Evolutionary conservation across 2,329 filamentous ascomycete genomes (phyloP).

Genomic region (Seiridium unicorne): DNA sequence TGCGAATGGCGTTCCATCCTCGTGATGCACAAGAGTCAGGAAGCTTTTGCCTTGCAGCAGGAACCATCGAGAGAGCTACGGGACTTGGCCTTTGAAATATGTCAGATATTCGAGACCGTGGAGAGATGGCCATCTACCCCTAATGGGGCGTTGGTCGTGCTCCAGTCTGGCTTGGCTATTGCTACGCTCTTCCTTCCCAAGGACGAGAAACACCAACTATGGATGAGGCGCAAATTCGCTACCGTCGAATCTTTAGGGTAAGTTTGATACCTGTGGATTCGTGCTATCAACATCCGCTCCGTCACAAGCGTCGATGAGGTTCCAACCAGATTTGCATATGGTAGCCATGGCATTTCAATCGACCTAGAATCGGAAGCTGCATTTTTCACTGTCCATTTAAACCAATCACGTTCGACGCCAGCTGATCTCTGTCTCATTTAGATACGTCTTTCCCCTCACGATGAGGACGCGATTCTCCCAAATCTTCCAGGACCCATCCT

Average conservation of each 20-base stretch:
- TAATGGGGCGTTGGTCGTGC: conserved; percentile 67
- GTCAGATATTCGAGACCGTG: conserved; percentile 77
- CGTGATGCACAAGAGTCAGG: conserved; percentile 78
- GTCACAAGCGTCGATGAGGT: neutral
- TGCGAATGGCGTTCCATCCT: conserved; percentile 78
- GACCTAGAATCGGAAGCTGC: too few species aligned
- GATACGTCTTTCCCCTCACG: conserved; percentile 77
- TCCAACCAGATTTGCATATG: too few species aligned
- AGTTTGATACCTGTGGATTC: conserved; percentile 30
- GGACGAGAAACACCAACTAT: conserved; percentile 70
- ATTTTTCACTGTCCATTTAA: too few species aligned
- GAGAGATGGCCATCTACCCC: conserved; percentile 69
- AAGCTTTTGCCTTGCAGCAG: conserved; percentile 54
- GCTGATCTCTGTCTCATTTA: conserved; percentile 33
- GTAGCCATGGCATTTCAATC: too few species aligned
- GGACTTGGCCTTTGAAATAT: conserved; percentile 65
- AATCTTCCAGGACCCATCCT: conserved; percentile 68
- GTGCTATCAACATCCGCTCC: neutral
- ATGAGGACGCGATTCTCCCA: conserved; percentile 75
- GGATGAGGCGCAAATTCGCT: conserved; percentile 78
- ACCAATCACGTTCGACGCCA: too few species aligned
- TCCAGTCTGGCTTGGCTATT: conserved; percentile 75
- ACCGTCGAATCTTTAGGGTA: conserved; percentile 77
- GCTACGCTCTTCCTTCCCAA: conserved; percentile 77
- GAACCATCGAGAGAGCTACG: conserved; percentile 53